These are phyloP conservation scores for Nadsonia starkeyi-henricii DNA, from an alignment of 1,139 yeast species.

Conservation along the genomic window DNA sequence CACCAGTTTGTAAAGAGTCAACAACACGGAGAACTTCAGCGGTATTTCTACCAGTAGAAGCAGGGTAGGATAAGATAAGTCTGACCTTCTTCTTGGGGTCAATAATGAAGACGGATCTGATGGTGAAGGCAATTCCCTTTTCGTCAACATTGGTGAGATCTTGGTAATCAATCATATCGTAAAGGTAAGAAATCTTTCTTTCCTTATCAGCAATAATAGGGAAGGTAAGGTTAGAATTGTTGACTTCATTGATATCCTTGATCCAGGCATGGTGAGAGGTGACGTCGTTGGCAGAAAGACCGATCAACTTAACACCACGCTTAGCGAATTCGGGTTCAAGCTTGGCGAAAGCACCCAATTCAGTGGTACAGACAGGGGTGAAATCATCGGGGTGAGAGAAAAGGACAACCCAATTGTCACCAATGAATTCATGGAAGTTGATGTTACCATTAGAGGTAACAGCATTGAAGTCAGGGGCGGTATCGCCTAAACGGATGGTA, in stretches of 20 bases:
- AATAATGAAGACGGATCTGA: constrained; percentile 70
- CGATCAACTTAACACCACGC: constrained; percentile 65
- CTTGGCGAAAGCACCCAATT: constrained; percentile 76
- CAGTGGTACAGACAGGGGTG: constrained; percentile 86
- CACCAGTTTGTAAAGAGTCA: constrained; percentile 68
- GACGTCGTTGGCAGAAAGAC: constrained; percentile 60
- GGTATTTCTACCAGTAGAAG: constrained; percentile 78
- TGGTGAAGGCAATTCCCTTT: constrained; percentile 51
- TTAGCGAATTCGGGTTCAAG: constrained; percentile 69
- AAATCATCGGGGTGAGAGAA: constrained; percentile 83
- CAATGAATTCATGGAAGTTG: constrained; percentile 62
- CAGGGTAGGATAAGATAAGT: constrained; percentile 65
- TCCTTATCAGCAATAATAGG: constrained; percentile 71
- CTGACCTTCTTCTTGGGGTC: constrained; percentile 68
- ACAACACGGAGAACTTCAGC: constrained; percentile 74
- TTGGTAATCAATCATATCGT: constrained; percentile 68
- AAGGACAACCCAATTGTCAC: constrained; percentile 63
- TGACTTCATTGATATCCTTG: constrained; percentile 67
- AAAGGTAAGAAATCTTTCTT: constrained; percentile 52
- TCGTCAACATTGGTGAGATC: constrained; percentile 46
- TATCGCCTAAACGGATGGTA: constrained; percentile 41
- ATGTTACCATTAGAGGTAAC: constrained; percentile 64
- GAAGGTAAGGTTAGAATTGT: constrained; percentile 51
- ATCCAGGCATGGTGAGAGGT: constrained; percentile 69
- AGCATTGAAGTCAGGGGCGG: constrained; percentile 68